Base-by-base conservation (phyloP, 768 basidiomycete genomes). In the Wakefieldia striispora region DNA sequence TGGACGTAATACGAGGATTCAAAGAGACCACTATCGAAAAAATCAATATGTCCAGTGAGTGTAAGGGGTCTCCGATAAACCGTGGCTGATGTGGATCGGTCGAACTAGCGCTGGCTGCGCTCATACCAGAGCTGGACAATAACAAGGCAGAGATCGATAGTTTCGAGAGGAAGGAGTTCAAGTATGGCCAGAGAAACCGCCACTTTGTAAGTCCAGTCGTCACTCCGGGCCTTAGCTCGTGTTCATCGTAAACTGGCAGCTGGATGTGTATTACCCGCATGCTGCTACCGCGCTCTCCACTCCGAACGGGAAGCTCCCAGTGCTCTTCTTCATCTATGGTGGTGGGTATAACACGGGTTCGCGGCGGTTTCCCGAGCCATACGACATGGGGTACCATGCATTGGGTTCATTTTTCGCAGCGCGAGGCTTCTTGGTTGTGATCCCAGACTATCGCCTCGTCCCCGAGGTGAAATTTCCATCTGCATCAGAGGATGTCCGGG, bases 401-500 rank as follows among this genome's bases (percentile, higher is more conserved):
- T 56, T 86, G 8, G 85, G 79, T 0, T 68, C 81, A 3, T 87
- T 78, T 70, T 88, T 80, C 64, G 80, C 84, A 0, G 70, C 71
- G 9, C 72, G 65, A 14, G 84, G 84, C 0, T 76, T 83, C 66
- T 52, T 85, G 54, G 79, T 78, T n/a, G 68, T 86, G 55, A 80
- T 88, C 53, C 76, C 85, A 0, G 83, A 88, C 67, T 87, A 88
- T 55, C 79, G 83, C 0, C 75, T 88, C 35, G 76, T 77, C 4
- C 84, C 84, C 6, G 59, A 75, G 26, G 75, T 75, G 48, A 70
- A 63, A n/a, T 86, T 76, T 61, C 86, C 86, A 0, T 71, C 69
- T 0, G 72, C 76, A 1, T 75, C 74, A 0, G 73, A 81, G 54
- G 84, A 86, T 57, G 60, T 86, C 7, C 77, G 77, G 12, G 82